A percentile compares a stretch with the other conserved stretches of the same genome.
These are phyloP conservation scores for Pyrenula massariospora DNA, from an alignment of 495 filamentous ascomycete genomes.

Conservation along the genomic window DNA sequence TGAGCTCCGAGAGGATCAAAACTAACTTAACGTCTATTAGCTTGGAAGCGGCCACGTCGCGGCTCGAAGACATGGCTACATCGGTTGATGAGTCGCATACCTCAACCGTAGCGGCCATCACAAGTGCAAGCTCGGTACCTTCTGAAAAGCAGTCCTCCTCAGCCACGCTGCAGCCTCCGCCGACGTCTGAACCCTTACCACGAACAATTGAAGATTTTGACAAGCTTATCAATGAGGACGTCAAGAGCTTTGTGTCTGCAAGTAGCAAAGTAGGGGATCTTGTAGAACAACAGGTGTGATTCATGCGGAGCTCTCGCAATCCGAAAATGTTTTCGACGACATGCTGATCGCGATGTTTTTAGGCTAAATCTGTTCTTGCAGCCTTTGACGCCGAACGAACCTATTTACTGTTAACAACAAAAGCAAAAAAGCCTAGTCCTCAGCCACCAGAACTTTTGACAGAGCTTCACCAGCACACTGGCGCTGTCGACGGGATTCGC, in stretches of 20 bases:
- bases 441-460: slow-evolving; percentile 62
- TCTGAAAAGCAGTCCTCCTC: slow-evolving; percentile 22
- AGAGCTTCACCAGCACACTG: slow-evolving; percentile 68
- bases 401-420: slow-evolving; percentile 78
- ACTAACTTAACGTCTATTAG: slow-evolving; percentile 46
- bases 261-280: slow-evolving; percentile 68
- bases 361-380: slow-evolving; percentile 48
- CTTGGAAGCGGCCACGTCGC: slow-evolving; percentile 92
- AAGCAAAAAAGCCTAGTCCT: slow-evolving; percentile 81
- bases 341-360: background rate
- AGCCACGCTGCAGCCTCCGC: slow-evolving; percentile 31
- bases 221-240: slow-evolving; percentile 57
- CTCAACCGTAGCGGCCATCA: slow-evolving; percentile 24
- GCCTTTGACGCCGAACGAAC: slow-evolving; percentile 76
- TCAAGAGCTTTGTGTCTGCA: slow-evolving; percentile 65
- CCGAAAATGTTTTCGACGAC: slow-evolving; percentile 2
- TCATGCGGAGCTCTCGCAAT: background rate
- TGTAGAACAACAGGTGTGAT: slow-evolving; percentile 65
- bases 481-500: slow-evolving; percentile 61
- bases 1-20: slow-evolving; percentile 1
- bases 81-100: slow-evolving; percentile 46
- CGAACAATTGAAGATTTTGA: slow-evolving; percentile 79
- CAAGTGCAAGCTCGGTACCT: slow-evolving; percentile 19
- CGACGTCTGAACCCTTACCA: slow-evolving; percentile 51
- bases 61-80: slow-evolving; percentile 90